A percentile compares a stretch with the other conserved stretches of the same genome.
phyloP scores from a whole-genome alignment of 495 filamentous ascomycete genomes.

The Thermochaetoides thermophila region DNA sequence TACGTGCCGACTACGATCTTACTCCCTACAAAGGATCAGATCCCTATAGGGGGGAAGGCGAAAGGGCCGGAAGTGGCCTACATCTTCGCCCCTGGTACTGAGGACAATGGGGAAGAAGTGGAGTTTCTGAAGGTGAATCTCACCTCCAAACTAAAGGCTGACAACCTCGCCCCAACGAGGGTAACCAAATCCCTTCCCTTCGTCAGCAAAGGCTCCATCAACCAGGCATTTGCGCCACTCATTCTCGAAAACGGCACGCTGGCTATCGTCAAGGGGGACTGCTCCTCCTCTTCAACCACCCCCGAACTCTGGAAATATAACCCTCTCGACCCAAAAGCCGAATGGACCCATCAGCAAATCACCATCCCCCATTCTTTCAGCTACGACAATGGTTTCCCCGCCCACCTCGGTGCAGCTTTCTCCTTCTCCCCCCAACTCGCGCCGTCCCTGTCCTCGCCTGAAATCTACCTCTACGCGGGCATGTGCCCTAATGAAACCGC shows the following conservation, averaged over 20 bases:
- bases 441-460: constrained; percentile 27
- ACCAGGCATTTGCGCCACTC: constrained; percentile 40
- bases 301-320: constrained; percentile 28
- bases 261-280: constrained; percentile 55
- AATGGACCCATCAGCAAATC: constrained; percentile 17
- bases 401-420: constrained; percentile 52
- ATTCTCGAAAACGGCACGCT: constrained; percentile 52
- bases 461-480: constrained; percentile 69
- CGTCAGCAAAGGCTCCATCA: constrained; percentile 17
- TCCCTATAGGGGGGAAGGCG: constrained; percentile 23
- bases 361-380: constrained; percentile 3
- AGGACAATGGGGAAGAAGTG: constrained; percentile 17
- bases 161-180: constrained; percentile 37
- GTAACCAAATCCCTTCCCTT: constrained; percentile 55
- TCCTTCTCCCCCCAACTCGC: constrained; percentile 47
- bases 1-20: constrained; percentile 63
- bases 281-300: constrained; percentile 25
- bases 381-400: constrained; percentile 24
- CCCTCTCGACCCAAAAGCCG: constrained; percentile 5
- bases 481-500: no score
- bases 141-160: constrained; percentile 36
- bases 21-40: constrained; percentile 25
- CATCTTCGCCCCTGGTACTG: constrained; percentile 38
- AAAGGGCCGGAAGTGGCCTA: constrained; percentile 29
- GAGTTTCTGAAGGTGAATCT: constrained; percentile 50